Percentiles rank a stretch among this genome's conserved stretches.
These are phyloP conservation scores for Talaromyces sp. DNA, from an alignment of 2,329 filamentous ascomycete species.

Conservation along the genomic window DNA sequence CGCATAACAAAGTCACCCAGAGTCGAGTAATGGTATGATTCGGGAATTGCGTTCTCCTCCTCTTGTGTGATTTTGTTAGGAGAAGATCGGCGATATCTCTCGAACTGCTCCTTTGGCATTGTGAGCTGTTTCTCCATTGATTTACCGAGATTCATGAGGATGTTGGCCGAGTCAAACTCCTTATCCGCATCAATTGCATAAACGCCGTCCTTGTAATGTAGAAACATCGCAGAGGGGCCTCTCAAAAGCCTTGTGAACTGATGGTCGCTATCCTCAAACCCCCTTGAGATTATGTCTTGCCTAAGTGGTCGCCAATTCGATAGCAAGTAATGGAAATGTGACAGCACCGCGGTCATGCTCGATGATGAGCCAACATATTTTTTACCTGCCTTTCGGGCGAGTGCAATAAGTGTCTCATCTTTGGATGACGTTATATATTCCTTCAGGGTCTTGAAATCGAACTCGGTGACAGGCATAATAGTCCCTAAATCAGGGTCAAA, in stretches of 20 bases:
- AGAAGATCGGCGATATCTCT: conserved; percentile 71
- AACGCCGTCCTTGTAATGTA: conserved; percentile 75
- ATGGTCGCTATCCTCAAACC: conserved; percentile 59
- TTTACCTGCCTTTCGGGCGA: conserved; percentile 64
- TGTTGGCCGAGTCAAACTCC: conserved; percentile 76
- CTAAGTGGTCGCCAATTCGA: conserved; percentile 78
- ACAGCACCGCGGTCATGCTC: conserved; percentile 84
- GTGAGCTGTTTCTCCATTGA: conserved; percentile 97
- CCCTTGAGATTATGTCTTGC: conserved; percentile 61
- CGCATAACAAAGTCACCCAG: conserved; percentile 88
- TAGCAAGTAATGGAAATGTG: conserved; percentile 89
- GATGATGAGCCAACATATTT: conserved; percentile 95
- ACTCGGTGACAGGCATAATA: conserved; percentile 91
- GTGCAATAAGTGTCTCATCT: conserved; percentile 66
- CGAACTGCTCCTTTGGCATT: conserved; percentile 74
- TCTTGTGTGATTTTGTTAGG: conserved; percentile 64
- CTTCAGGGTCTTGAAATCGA: conserved; percentile 83
- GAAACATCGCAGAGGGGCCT: conserved; percentile 74
- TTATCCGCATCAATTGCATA: conserved; percentile 98
- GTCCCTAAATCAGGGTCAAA: conserved; percentile 91
- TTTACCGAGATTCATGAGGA: conserved; percentile 88
- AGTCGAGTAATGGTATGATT: conserved; percentile 83
- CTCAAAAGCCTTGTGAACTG: conserved; percentile 71
- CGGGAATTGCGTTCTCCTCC: conserved; percentile 67
- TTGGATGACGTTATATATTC: conserved; percentile 89